Conservation (phyloP, 192 early-diverging fungal species). For the Coemansia sp. region DNA sequence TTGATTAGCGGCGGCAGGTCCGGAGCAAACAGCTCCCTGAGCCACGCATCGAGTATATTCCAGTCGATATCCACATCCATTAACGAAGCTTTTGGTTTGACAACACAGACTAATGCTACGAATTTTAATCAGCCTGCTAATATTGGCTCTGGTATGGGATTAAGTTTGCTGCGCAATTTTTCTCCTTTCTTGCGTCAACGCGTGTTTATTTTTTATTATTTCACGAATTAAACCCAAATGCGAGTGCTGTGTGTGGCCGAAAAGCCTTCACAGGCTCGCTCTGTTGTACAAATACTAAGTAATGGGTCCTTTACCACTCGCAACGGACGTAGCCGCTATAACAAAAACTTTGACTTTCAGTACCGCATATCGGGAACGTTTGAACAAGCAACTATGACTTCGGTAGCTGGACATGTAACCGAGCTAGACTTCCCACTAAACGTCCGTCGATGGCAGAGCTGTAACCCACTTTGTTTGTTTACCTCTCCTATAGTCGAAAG, state of each 20-base stretch:
- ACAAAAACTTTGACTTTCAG: slow-evolving; percentile 80
- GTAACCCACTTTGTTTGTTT: slow-evolving; percentile 65
- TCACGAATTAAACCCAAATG: slow-evolving; percentile 40
- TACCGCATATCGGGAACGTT: slow-evolving; percentile 57
- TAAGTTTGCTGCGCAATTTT: slow-evolving; percentile 13
- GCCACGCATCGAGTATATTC: slow-evolving; percentile 26
- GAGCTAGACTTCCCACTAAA: slow-evolving; percentile 63
- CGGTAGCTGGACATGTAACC: slow-evolving; percentile 76
- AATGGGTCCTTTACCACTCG: slow-evolving; percentile 40
- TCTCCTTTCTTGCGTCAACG: slow-evolving; percentile 3
- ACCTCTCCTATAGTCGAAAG: slow-evolving; percentile 60
- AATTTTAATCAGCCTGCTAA: background rate
- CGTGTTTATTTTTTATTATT: background rate
- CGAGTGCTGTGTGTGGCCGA: slow-evolving; percentile 94
- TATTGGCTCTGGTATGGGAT: slow-evolving; percentile 4
- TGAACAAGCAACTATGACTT: slow-evolving; percentile 75
- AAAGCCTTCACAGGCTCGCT: slow-evolving; percentile 85
- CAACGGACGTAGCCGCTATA: slow-evolving; percentile 55
- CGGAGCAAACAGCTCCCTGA: slow-evolving; percentile 32
- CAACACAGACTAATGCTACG: too few relatives aligned
- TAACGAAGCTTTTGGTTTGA: too few relatives aligned
- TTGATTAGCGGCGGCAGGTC: slow-evolving; percentile 18
- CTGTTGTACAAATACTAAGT: slow-evolving; percentile 75
- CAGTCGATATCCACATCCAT: slow-evolving; percentile 8
- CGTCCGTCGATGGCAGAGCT: slow-evolving; percentile 62